A percentile compares a stretch with the other conserved stretches of the same genome.
These are phyloP conservation scores for Colletotrichum simmondsii DNA, from an alignment of 2,329 filamentous ascomycete genomes.

Conservation along the genomic window DNA sequence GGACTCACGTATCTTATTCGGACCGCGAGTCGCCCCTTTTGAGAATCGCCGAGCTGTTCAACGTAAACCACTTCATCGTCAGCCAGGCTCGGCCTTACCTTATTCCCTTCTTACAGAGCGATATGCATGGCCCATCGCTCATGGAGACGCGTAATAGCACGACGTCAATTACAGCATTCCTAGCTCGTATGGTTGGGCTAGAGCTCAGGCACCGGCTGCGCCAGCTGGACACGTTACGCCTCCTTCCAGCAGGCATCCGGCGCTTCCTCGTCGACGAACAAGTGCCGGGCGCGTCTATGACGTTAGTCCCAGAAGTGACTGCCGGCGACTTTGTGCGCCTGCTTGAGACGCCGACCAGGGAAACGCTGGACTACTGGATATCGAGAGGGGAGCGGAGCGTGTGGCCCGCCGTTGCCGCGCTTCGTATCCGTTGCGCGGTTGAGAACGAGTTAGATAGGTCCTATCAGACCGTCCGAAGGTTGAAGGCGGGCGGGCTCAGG, in stretches of 20 bases:
- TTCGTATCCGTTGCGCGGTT: conserved; percentile 84
- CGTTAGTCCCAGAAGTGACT: conserved; percentile 83
- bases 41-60: conserved; percentile 85
- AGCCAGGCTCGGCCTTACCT: conserved; percentile 92
- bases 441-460: conserved; percentile 89
- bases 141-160: conserved; percentile 68
- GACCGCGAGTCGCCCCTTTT: conserved; percentile 74
- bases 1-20: conserved; percentile 72
- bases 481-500: conserved; percentile 63
- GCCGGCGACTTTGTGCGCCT: conserved; percentile 79
- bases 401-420: conserved; percentile 87
- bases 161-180: conserved; percentile 66
- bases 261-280: conserved; percentile 86
- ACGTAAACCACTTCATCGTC: conserved; percentile 95
- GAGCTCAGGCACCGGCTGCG: conserved; percentile 84
- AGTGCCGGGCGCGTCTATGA: conserved; percentile 81
- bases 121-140: conserved; percentile 80
- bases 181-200: conserved; percentile 76
- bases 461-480: conserved; percentile 80
- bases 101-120: conserved; percentile 84
- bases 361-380: conserved; percentile 87
- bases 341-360: conserved; percentile 83
- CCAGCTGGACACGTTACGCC: conserved; percentile 81
- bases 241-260: conserved; percentile 76
- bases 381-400: conserved; percentile 85